Conservation (phyloP, 495 filamentous ascomycete genomes). For the Haplographium delicatum region DNA sequence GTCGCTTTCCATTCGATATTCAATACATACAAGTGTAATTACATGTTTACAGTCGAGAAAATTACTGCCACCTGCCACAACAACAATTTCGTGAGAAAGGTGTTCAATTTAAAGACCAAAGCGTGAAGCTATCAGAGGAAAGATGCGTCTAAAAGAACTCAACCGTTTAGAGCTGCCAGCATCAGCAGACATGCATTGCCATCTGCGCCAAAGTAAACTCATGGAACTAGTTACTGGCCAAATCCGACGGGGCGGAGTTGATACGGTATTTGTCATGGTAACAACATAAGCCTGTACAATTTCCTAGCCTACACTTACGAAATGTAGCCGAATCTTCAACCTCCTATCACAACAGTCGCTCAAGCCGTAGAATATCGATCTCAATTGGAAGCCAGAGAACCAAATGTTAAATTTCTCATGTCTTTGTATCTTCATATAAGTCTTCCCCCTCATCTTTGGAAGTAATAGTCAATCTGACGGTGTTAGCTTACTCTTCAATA, state of each 20-base stretch:
- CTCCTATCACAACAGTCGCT: constrained; percentile 69
- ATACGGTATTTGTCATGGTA: constrained; percentile 37
- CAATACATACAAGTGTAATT: too few species aligned
- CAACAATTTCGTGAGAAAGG: too few species aligned
- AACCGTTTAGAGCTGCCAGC: constrained; percentile 57
- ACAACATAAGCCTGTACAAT: not conserved
- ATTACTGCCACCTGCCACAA: too few species aligned
- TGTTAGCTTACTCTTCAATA: too few species aligned
- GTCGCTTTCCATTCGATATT: too few species aligned
- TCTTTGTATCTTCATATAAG: constrained; percentile 49
- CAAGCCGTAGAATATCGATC: constrained; percentile 72
- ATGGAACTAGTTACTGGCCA: constrained; percentile 76
- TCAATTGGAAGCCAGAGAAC: constrained; percentile 60
- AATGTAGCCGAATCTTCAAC: constrained; percentile 54
- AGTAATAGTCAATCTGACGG: too few species aligned
- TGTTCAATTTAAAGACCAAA: too few species aligned
- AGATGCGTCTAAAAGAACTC: too few species aligned
- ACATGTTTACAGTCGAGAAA: too few species aligned
- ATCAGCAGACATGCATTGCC: constrained; percentile 66
- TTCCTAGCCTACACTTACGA: not conserved
- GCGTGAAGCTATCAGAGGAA: too few species aligned
- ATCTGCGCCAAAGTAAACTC: constrained; percentile 75
- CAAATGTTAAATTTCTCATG: constrained; percentile 79
- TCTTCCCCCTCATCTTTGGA: too few species aligned
- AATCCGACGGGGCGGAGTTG: constrained; percentile 66